phyloP scores from a whole-genome alignment of 75 land plant species.

The Isoetes taiwanensis region DNA sequence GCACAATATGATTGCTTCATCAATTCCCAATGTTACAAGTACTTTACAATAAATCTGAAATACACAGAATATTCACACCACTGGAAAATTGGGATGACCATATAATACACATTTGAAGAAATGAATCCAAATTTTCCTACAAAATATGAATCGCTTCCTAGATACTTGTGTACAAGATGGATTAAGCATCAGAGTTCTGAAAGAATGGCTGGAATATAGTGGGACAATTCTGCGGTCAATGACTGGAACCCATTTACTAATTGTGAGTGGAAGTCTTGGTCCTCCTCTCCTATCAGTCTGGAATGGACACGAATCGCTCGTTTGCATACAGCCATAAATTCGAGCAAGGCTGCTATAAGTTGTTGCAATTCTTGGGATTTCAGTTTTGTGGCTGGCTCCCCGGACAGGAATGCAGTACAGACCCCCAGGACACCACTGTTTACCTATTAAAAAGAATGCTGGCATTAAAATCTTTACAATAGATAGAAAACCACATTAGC shows the following conservation, averaged over 20 bases:
- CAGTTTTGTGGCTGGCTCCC: slow-evolving; percentile 87
- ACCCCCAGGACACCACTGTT: slow-evolving; percentile 98
- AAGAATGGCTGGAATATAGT: slow-evolving; percentile 91
- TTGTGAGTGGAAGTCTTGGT: slow-evolving; percentile 98
- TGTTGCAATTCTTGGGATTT: slow-evolving; percentile 95
- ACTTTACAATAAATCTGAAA: too few relatives aligned
- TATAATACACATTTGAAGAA: too few relatives aligned
- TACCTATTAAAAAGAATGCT: slow-evolving; percentile 39
- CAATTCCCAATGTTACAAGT: too few relatives aligned
- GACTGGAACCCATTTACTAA: slow-evolving; percentile 99
- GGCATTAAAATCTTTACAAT: neutral
- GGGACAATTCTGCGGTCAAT: slow-evolving; percentile 90
- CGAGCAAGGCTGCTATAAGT: slow-evolving; percentile 89
- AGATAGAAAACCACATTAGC: neutral
- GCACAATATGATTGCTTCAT: too few relatives aligned
- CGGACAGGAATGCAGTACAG: slow-evolving; percentile 92
- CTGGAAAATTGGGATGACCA: too few relatives aligned
- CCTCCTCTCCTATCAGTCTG: slow-evolving; percentile 94
- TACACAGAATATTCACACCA: too few relatives aligned
- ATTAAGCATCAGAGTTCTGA: slow-evolving; percentile 98
- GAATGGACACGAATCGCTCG: slow-evolving; percentile 91
- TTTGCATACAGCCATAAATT: slow-evolving; percentile 99
- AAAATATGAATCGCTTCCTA: too few relatives aligned
- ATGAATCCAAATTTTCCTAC: too few relatives aligned
- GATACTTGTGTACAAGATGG: too few relatives aligned